A percentile compares a stretch with the other conserved stretches of the same genome.
Conservation (phyloP, 73 alveolate genomes). For the Paramecium tetraurelia region DNA sequence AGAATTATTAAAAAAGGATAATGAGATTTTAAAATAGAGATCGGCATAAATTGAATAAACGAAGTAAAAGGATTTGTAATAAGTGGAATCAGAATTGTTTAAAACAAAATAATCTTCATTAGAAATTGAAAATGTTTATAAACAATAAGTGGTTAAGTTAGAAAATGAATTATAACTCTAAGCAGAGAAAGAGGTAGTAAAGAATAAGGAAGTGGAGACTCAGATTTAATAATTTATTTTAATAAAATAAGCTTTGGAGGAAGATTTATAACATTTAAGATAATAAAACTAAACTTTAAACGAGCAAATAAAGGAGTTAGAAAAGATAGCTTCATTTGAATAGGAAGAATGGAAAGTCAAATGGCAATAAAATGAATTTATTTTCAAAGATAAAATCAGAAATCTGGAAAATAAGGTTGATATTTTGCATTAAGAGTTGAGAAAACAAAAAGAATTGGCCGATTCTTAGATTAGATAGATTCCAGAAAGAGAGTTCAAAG, state of each 20-base stretch:
- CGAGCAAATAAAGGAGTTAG: neutral
- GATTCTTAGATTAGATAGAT: neutral
- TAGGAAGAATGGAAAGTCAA: slow-evolving; percentile 7
- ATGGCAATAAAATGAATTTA: neutral
- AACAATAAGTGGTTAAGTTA: neutral
- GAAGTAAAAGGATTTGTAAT: neutral
- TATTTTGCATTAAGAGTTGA: neutral
- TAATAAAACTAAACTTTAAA: neutral
- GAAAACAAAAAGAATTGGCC: neutral
- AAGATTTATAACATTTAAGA: neutral
- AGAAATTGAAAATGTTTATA: neutral
- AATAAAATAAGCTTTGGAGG: neutral
- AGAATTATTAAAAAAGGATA: neutral
- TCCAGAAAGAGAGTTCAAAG: neutral
- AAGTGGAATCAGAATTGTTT: neutral
- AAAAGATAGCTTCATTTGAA: neutral
- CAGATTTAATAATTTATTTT: neutral
- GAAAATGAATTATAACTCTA: neutral
- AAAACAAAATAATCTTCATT: neutral
- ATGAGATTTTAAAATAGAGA: neutral
- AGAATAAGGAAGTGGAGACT: neutral
- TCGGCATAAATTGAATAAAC: neutral
- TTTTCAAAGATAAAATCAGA: neutral
- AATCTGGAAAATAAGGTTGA: neutral
- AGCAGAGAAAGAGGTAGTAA: neutral